Conservation (phyloP, 306 rosid genomes). For the Leucaena leucocephala region DNA sequence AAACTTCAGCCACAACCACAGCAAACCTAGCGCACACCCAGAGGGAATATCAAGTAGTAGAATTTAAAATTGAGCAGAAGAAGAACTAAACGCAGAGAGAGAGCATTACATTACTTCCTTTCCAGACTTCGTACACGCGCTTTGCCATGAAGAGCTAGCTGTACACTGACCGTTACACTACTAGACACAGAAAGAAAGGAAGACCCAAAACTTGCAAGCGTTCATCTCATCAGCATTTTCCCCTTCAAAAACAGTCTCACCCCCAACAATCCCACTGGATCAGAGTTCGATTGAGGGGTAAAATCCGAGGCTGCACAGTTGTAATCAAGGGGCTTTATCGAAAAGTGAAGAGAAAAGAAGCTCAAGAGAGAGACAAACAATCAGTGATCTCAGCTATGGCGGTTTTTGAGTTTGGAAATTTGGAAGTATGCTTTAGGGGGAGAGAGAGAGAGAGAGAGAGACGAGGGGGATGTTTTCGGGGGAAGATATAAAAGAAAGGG, state of each 20-base stretch:
- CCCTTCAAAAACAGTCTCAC: constrained; percentile 3
- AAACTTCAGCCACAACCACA: constrained; percentile 9
- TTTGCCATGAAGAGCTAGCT: constrained; percentile 61
- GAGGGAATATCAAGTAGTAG: constrained; percentile 23
- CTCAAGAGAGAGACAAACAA: constrained; percentile 4
- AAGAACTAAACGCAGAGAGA: neutral
- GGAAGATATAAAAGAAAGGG: neutral
- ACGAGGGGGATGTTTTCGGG: constrained; percentile 21
- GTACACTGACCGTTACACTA: constrained; percentile 32
- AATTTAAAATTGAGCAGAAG: constrained; percentile 10
- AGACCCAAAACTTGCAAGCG: constrained; percentile 47
- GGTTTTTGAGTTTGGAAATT: constrained; percentile 54
- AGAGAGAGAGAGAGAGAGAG: neutral
- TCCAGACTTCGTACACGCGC: constrained; percentile 96
- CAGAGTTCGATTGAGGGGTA: constrained; percentile 33
- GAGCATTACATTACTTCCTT: constrained; percentile 84
- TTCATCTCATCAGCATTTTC: constrained; percentile 49
- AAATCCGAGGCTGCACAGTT: neutral
- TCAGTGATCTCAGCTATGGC: constrained; percentile 45
- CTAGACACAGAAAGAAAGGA: constrained; percentile 44
- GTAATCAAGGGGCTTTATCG: constrained; percentile 31
- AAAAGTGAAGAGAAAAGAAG: constrained; percentile 22
- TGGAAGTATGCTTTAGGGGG: constrained; percentile 13
- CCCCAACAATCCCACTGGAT: constrained; percentile 27
- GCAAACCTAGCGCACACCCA: constrained; percentile 40